A percentile compares a stretch with the other conserved stretches of the same genome.
These are phyloP conservation scores for Pezicula carpinea DNA, from an alignment of 2,329 filamentous ascomycete genomes.

Conservation along the genomic window DNA sequence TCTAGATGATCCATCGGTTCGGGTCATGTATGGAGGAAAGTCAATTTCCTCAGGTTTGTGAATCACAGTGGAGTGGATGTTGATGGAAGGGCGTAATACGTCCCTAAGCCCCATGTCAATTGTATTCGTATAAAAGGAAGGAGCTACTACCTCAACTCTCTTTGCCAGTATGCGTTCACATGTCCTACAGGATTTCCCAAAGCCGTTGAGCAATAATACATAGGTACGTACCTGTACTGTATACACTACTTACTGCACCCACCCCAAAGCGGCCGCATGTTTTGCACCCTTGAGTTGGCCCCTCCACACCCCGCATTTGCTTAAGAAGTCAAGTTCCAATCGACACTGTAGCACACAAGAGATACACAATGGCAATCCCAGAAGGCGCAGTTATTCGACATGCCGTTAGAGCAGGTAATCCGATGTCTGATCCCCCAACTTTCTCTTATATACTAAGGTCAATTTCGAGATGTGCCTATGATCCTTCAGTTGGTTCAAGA, in stretches of 20 bases:
- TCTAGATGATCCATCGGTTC: no score
- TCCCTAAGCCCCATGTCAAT: no score
- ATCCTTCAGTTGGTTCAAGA: conserved; percentile 81
- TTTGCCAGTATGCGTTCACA: no score
- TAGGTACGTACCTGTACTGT: no score
- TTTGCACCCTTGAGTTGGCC: not conserved
- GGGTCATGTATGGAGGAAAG: no score
- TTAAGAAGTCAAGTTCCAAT: not conserved
- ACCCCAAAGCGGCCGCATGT: not conserved
- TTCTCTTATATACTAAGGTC: conserved; percentile 3
- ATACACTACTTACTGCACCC: no score
- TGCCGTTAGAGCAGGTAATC: conserved; percentile 52
- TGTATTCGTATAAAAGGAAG: no score
- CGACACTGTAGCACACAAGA: not conserved
- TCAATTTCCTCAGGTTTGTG: no score
- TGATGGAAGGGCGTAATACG: not conserved
- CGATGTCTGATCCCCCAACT: not conserved
- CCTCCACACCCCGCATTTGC: not conserved
- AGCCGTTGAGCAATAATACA: no score
- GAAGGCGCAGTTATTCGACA: conserved; percentile 39
- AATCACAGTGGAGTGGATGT: not conserved
- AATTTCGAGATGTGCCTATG: conserved; percentile 63
- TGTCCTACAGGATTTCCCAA: no score
- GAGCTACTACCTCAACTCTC: no score
- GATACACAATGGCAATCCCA: not conserved